Conservation (phyloP, 495 filamentous ascomycete species). For the Penicillium malachiteum region DNA sequence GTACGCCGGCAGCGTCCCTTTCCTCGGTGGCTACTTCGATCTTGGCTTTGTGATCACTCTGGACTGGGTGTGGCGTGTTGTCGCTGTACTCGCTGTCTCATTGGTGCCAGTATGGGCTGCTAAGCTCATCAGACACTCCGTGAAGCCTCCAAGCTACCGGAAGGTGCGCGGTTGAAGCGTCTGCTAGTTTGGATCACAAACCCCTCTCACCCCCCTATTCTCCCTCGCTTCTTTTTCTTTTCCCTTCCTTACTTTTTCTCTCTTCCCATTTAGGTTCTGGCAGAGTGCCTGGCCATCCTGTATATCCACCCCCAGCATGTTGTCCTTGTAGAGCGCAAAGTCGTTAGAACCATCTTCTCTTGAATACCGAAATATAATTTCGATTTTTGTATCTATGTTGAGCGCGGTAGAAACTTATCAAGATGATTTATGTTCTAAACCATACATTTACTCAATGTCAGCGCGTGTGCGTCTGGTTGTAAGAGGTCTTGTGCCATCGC, state of each 20-base stretch:
- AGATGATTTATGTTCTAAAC: no score
- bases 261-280: constrained; percentile 1
- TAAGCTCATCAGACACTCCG: constrained; percentile 77
- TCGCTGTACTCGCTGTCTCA: constrained; percentile 72
- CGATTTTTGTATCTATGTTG: background rate
- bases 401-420: no score
- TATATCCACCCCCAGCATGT: constrained; percentile 20
- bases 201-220: no score
- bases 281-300: background rate
- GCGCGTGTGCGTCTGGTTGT: no score
- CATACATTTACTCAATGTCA: no score
- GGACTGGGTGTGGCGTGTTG: constrained; percentile 86
- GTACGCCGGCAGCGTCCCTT: constrained; percentile 82
- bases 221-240: background rate
- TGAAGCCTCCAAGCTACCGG: constrained; percentile 91
- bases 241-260: constrained; percentile 3
- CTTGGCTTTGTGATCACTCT: constrained; percentile 73
- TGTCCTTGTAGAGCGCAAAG: constrained; percentile 17
- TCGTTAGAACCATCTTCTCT: background rate
- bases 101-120: constrained; percentile 82
- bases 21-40: constrained; percentile 88
- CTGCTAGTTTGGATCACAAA: background rate
- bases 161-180: constrained; percentile 76
- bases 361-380: background rate
- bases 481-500: no score